These are phyloP conservation scores for Leccinum rimulosum DNA, from an alignment of 768 basidiomycete species.

Conservation along the genomic window DNA sequence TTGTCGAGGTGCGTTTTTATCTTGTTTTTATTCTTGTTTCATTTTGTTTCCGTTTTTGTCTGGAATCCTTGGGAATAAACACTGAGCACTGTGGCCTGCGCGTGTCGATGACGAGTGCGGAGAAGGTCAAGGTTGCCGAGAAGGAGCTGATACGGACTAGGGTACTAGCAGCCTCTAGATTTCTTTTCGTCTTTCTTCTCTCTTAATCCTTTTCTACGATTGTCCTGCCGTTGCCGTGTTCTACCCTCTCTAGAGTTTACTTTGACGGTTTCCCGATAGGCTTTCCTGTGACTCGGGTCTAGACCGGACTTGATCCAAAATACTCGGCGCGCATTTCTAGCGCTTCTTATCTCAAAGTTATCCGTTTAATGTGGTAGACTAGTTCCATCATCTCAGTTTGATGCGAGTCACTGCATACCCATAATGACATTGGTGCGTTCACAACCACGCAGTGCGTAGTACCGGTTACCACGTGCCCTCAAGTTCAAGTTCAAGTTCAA, in stretches of 20 bases:
- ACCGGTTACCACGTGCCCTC: too few species aligned
- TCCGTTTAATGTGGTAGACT: too few species aligned
- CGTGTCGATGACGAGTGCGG: slow-evolving; percentile 45
- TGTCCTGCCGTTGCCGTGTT: neutral
- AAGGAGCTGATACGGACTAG: slow-evolving; percentile 40
- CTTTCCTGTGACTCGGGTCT: neutral
- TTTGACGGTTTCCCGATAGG: neutral
- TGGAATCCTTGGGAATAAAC: too few species aligned
- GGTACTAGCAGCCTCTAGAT: slow-evolving; percentile 10
- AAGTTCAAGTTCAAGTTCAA: too few species aligned
- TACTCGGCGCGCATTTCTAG: too few species aligned
- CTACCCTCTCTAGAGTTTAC: neutral
- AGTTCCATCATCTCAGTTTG: neutral
- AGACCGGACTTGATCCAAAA: neutral
- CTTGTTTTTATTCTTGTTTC: neutral
- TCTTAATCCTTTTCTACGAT: neutral
- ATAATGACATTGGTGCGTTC: too few species aligned
- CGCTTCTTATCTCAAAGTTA: too few species aligned
- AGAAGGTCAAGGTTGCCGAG: slow-evolving; percentile 29
- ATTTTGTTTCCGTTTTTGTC: neutral
- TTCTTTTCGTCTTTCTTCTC: neutral
- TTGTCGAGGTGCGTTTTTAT: slow-evolving; percentile 67
- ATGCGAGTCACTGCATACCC: neutral
- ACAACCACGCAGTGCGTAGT: too few species aligned
- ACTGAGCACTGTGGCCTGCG: neutral